Evolutionary conservation across 148 eudicot genomes (phyloP).

Genomic region (Amaranthus hypochondriacus): DNA sequence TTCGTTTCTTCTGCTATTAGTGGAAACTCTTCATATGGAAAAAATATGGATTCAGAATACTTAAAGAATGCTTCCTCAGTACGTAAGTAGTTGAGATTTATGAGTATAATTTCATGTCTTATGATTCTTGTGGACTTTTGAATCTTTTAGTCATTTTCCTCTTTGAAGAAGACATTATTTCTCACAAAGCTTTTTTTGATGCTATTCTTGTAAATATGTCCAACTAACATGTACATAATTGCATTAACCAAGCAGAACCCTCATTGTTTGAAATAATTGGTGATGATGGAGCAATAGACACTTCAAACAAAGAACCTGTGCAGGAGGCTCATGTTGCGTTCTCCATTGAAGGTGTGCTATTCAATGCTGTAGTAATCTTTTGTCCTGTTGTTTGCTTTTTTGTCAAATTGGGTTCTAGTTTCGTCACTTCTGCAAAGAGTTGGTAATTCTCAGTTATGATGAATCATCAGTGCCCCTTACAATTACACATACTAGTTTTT

Average conservation of each 20-base stretch:
- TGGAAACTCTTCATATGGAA: slow-evolving; percentile 23
- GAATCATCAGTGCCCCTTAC: slow-evolving; percentile 3
- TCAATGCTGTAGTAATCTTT: not conserved
- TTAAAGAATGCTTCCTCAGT: slow-evolving; percentile 30
- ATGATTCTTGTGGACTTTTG: not conserved
- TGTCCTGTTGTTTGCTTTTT: not conserved
- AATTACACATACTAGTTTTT: not conserved
- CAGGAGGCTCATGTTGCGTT: slow-evolving; percentile 80
- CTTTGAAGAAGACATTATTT: slow-evolving; percentile 7
- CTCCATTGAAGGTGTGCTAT: slow-evolving; percentile 57
- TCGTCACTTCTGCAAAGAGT: not conserved
- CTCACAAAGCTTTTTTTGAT: not conserved
- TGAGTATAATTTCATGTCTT: not conserved
- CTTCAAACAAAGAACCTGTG: slow-evolving; percentile 29
- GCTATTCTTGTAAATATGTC: slow-evolving; percentile 1
- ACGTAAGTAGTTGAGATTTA: slow-evolving; percentile 35
- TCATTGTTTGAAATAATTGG: slow-evolving; percentile 70
- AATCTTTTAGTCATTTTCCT: not conserved
- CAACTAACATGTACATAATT: slow-evolving; percentile 4
- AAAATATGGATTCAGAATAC: slow-evolving; percentile 23
- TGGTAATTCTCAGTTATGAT: not conserved
- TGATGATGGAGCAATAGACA: slow-evolving; percentile 51
- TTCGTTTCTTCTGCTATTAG: slow-evolving; percentile 25
- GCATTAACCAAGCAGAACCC: slow-evolving; percentile 31
- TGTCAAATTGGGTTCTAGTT: not conserved